Evolutionary conservation across 2,329 filamentous ascomycete species (phyloP).

Genomic region (Talaromyces sp.): DNA sequence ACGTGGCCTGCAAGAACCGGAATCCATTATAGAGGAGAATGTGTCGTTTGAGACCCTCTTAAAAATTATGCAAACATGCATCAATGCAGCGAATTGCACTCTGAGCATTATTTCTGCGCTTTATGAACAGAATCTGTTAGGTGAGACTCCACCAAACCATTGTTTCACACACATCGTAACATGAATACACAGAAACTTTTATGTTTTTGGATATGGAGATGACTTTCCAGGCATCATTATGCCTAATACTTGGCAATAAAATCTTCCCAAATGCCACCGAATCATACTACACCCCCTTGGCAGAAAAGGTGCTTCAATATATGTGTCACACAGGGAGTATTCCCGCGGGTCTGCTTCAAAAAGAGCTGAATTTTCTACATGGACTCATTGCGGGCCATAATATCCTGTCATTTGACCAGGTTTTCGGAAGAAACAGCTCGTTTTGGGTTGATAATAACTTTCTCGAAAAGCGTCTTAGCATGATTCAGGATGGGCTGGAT

Average conservation of each 20-base stretch:
- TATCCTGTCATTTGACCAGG: not conserved
- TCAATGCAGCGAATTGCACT: slow-evolving; percentile 4
- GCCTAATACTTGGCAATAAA: slow-evolving; percentile 1
- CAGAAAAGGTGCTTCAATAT: slow-evolving; percentile 3
- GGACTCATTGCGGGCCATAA: not conserved
- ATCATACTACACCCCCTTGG: not conserved
- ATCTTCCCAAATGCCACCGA: not conserved
- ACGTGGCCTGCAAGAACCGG: not conserved
- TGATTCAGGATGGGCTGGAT: not conserved
- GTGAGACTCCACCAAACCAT: not conserved
- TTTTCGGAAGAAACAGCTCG: not conserved
- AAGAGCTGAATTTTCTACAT: slow-evolving; percentile 2
- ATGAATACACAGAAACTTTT: slow-evolving; percentile 4
- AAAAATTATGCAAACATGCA: not conserved
- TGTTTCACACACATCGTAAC: not conserved
- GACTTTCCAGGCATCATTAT: slow-evolving; percentile 1
- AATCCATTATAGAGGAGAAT: not conserved
- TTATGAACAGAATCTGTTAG: slow-evolving; percentile 6
- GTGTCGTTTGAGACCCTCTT: not conserved
- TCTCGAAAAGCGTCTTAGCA: not conserved
- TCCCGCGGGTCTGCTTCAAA: slow-evolving; percentile 3
- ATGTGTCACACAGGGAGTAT: slow-evolving; percentile 7
- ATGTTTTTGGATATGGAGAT: slow-evolving; percentile 6
- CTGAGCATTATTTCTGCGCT: slow-evolving; percentile 8
- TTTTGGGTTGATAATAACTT: too few species aligned